These are phyloP conservation scores for Zymoseptoria passerinii DNA, from an alignment of 2,329 filamentous ascomycete genomes.

Conservation along the genomic window DNA sequence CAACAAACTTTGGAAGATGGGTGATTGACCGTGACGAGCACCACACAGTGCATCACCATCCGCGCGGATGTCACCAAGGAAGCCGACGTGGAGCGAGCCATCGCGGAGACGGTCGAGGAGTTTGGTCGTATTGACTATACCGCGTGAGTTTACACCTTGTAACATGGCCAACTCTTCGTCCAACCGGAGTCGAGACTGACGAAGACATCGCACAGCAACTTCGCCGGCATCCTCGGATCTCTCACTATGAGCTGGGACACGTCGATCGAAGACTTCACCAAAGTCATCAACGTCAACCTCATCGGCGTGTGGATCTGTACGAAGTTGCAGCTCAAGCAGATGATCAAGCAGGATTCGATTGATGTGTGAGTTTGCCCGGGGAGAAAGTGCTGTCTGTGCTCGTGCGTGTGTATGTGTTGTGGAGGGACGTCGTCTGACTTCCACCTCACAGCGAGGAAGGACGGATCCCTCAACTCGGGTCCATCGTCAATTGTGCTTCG, in stretches of 20 bases:
- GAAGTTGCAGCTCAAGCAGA: slow-evolving; percentile 35
- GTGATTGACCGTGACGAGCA: not conserved
- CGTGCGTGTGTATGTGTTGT: not conserved
- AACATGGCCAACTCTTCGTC: too few species aligned
- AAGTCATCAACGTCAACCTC: slow-evolving; percentile 31
- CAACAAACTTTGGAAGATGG: not conserved
- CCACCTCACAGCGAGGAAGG: slow-evolving; percentile 12
- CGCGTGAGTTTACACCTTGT: slow-evolving; percentile 9
- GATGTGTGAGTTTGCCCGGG: slow-evolving; percentile 5
- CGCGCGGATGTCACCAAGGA: slow-evolving; percentile 26
- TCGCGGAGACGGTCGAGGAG: slow-evolving; percentile 26
- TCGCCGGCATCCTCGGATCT: slow-evolving; percentile 31
- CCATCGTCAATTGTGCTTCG: slow-evolving; percentile 35
- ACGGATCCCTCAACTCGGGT: slow-evolving; percentile 22
- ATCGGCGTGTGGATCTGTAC: slow-evolving; percentile 32
- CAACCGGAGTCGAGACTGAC: not conserved
- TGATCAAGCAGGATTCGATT: slow-evolving; percentile 30
- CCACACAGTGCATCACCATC: slow-evolving; percentile 16
- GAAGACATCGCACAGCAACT: slow-evolving; percentile 9
- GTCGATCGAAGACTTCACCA: slow-evolving; percentile 30
- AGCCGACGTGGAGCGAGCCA: slow-evolving; percentile 27
- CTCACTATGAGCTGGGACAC: slow-evolving; percentile 22
- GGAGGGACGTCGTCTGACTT: not conserved
- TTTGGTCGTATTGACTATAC: slow-evolving; percentile 37
- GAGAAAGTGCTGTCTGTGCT: not conserved